Percentiles rank a stretch among this genome's conserved stretches.
Conservation (phyloP, 2,329 filamentous ascomycete species). For the Trichoderma atrobrunneum region DNA sequence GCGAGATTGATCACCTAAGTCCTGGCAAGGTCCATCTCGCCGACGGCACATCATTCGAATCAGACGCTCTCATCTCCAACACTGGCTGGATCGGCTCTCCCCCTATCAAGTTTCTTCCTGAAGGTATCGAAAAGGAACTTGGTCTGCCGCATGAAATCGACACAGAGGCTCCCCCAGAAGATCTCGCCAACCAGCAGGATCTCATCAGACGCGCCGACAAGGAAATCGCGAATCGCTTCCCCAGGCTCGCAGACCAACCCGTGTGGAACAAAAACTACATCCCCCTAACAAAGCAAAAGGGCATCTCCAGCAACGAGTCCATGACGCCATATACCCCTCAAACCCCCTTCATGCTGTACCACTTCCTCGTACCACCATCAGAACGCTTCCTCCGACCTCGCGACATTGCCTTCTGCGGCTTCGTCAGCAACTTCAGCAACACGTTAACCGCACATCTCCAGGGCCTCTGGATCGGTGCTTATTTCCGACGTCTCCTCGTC, state of each 20-base stretch:
- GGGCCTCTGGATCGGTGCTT: constrained; percentile 64
- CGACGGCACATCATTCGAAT: constrained; percentile 44
- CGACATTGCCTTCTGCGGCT: constrained; percentile 46
- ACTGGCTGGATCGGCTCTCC: constrained; percentile 59
- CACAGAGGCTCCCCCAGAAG: constrained; percentile 22
- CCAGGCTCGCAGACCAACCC: constrained; percentile 51
- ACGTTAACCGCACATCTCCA: constrained; percentile 42
- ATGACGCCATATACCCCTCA: constrained; percentile 29
- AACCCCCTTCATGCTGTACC: constrained; percentile 44
- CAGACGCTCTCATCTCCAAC: constrained; percentile 53
- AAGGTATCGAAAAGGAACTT: constrained; percentile 44
- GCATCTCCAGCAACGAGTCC: constrained; percentile 33
- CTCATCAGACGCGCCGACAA: constrained; percentile 46
- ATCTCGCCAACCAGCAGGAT: constrained; percentile 35
- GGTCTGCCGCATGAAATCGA: constrained; percentile 46
- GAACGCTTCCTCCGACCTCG: constrained; percentile 34
- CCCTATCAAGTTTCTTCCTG: constrained; percentile 50
- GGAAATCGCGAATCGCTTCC: constrained; percentile 53
- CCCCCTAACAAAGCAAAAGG: constrained; percentile 41
- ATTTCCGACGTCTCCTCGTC: constrained; percentile 43
- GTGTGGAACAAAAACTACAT: constrained; percentile 45
- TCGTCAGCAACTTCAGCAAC: constrained; percentile 41
- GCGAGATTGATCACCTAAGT: constrained; percentile 48
- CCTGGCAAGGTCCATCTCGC: constrained; percentile 49
- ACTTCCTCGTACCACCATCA: constrained; percentile 43